Evolutionary conservation across 495 filamentous ascomycete species (phyloP).

Genomic region (Amphirosellinia nigrospora): DNA sequence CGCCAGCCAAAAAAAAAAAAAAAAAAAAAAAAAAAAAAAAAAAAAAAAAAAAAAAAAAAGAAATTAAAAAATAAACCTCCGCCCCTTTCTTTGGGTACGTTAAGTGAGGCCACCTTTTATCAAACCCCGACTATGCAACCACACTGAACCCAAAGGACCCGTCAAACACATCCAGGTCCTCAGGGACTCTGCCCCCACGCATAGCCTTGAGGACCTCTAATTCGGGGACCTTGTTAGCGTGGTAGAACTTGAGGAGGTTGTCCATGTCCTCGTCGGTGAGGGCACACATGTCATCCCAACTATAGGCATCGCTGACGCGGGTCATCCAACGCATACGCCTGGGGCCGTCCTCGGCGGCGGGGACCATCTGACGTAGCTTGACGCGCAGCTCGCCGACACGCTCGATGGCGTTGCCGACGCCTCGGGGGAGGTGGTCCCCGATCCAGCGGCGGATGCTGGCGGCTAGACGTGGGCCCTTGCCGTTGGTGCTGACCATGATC

Average conservation of each 20-base stretch:
- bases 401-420: slow-evolving; percentile 81
- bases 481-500: slow-evolving; percentile 98
- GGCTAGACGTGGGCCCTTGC: slow-evolving; percentile 91
- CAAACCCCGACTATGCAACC: slow-evolving; percentile 44
- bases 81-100: background rate
- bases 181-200: slow-evolving; percentile 53
- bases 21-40: too few relatives aligned
- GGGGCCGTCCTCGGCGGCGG: slow-evolving; percentile 72
- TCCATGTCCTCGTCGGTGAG: slow-evolving; percentile 89
- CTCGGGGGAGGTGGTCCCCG: slow-evolving; percentile 71
- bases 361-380: slow-evolving; percentile 80
- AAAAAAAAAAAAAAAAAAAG: too few relatives aligned
- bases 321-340: slow-evolving; percentile 98
- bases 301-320: slow-evolving; percentile 85
- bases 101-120: background rate
- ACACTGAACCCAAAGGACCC: slow-evolving; percentile 65
- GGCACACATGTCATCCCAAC: slow-evolving; percentile 80
- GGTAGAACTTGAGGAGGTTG: slow-evolving; percentile 72
- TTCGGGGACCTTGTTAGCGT: slow-evolving; percentile 53
- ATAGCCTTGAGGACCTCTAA: slow-evolving; percentile 55
- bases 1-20: too few relatives aligned
- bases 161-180: slow-evolving; percentile 59
- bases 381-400: slow-evolving; percentile 79
- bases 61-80: background rate
- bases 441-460: slow-evolving; percentile 86